Evolutionary conservation across 2,329 filamentous ascomycete species (phyloP), one percentile per base, ranked within the genome.

Genomic region (Aspergillus terreus): DNA sequence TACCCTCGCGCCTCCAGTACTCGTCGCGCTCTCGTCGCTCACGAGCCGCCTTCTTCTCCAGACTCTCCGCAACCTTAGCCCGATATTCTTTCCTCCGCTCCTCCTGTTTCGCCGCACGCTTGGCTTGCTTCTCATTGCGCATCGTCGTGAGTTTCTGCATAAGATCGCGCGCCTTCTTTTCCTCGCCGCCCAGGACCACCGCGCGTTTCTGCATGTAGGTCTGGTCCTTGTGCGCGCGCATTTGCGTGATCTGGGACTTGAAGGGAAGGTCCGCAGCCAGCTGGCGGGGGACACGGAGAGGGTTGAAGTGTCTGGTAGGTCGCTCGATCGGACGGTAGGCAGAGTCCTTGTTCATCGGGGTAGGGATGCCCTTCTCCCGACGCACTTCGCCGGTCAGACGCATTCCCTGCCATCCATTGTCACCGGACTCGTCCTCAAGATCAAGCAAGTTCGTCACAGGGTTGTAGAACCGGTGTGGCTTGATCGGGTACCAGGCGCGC

Each of bases 161-260:
- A 58, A 99, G 77, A 61, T 91, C 85, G 30, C 94, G 80, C 4
- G 91, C 91, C 71, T 87, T 87, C 79, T 87, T 90, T 80, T 99
- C 94, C 71, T 97, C 92, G 23, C 86, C 86, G 11, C 86, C 80
- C 14, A 90, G 74, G 21, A 95, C 83, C n/a, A 97, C 90, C 12
- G 92, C 94, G 9, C 94, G 88, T 77, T 96, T 96, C 77, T 95
- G 90, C 79, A 95, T 80, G 71, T 99, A 99, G 19, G 92, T 96
- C 66, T 86, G 75, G 63, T 85, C 86, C 70, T 83, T 85, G 76
- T 92, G 90, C 54, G 87, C 84, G 73, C 87, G 87, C 76, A 88
- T 92, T 68, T 84, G 78, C 19, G 87, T 82, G 65, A 96, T 92
- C 71, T 99, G 94, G 11, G 88, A 92, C 69, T 92, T 92, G 83